Conservation (phyloP, 2,329 filamentous ascomycete genomes). For the Ascochyta koolunga region DNA sequence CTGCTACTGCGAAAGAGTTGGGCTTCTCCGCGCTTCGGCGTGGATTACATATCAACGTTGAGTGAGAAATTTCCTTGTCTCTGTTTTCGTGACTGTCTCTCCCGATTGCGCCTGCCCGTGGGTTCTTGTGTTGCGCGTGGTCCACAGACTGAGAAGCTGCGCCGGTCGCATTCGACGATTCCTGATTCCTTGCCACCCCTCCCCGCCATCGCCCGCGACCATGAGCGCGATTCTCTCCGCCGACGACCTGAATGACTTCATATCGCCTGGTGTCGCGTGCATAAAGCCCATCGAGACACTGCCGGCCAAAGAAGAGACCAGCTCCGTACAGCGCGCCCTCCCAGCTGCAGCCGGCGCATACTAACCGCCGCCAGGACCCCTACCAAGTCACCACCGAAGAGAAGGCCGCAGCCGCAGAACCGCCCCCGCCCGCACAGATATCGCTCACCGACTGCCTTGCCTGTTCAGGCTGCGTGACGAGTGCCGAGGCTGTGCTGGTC, state of each 20-base stretch:
- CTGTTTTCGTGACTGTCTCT: background rate
- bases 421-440: constrained; percentile 80
- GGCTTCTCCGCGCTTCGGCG: constrained; percentile 31
- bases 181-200: constrained; percentile 18
- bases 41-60: constrained; percentile 12
- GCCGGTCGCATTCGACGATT: constrained; percentile 17
- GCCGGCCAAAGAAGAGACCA: constrained; percentile 61
- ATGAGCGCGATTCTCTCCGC: constrained; percentile 98
- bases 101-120: background rate
- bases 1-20: constrained; percentile 24
- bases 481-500: constrained; percentile 95
- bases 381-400: constrained; percentile 96
- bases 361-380: constrained; percentile 54
- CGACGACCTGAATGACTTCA: constrained; percentile 98
- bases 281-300: constrained; percentile 97
- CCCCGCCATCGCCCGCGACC: constrained; percentile 24
- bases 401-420: constrained; percentile 62
- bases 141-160: background rate
- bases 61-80: constrained; percentile 3
- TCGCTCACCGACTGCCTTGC: constrained; percentile 96
- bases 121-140: background rate
- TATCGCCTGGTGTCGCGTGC: constrained; percentile 94
- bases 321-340: constrained; percentile 46
- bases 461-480: constrained; percentile 96
- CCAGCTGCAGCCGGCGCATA: constrained; percentile 19